Percentiles rank a stretch among this genome's conserved stretches.
Evolutionary conservation across 2,329 filamentous ascomycete genomes (phyloP).

Genomic region (Ceratocystis colombiana): DNA sequence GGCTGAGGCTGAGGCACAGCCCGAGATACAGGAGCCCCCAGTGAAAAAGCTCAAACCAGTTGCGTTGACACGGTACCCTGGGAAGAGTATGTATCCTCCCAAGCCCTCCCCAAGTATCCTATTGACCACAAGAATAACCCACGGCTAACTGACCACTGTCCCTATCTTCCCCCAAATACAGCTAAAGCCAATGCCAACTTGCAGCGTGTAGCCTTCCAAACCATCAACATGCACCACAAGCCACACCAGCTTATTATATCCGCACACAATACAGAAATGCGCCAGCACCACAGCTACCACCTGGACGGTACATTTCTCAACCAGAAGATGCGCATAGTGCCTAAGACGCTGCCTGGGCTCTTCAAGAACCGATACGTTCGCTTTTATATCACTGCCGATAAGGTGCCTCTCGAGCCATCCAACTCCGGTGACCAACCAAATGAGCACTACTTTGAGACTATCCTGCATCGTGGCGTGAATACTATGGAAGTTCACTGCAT

Average conservation of each 20-base stretch:
- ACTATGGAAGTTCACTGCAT: slow-evolving; percentile 69
- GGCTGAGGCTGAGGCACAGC: neutral
- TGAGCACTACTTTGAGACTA: slow-evolving; percentile 65
- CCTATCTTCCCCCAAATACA: neutral
- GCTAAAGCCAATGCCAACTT: slow-evolving; percentile 19
- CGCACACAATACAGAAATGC: slow-evolving; percentile 24
- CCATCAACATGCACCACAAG: slow-evolving; percentile 60
- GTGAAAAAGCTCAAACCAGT: slow-evolving; percentile 21
- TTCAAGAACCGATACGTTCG: slow-evolving; percentile 24
- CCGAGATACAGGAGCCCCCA: slow-evolving; percentile 18
- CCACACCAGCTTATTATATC: slow-evolving; percentile 54
- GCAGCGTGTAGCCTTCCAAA: slow-evolving; percentile 40
- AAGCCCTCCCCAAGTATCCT: neutral
- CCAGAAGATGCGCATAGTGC: slow-evolving; percentile 25
- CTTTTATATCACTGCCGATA: slow-evolving; percentile 38
- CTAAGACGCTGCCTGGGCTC: slow-evolving; percentile 16
- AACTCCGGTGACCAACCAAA: slow-evolving; percentile 47
- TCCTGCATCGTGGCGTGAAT: slow-evolving; percentile 62
- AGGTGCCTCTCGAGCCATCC: slow-evolving; percentile 45
- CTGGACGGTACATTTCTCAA: slow-evolving; percentile 23
- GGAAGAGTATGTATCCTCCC: slow-evolving; percentile 20
- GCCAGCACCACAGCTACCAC: slow-evolving; percentile 24
- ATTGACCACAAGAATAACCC: neutral
- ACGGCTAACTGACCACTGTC: neutral
- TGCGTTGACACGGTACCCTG: slow-evolving; percentile 21